Base-by-base conservation (phyloP, 1,139 yeast genomes). In the Candida dubliniensis region DNA sequence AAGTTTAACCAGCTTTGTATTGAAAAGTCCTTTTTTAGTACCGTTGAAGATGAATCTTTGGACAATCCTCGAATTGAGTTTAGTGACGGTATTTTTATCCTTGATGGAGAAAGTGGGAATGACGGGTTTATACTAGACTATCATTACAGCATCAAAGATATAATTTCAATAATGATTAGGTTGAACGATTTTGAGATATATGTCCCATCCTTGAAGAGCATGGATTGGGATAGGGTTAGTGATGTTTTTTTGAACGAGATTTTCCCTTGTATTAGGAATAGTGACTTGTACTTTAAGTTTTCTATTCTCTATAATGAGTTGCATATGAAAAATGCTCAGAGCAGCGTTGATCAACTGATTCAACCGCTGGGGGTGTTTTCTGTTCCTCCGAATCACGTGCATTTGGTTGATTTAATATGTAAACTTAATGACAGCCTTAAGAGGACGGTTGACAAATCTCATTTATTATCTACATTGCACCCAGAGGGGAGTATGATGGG, bases 1-100 rank as follows among this genome's bases (percentile, higher is more conserved):
- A 38, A 41, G 23, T 48, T 50, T 31, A 47, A 45, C 38, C 40
- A 42, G 31, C 13, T 43, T 32, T 45, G 47, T 34, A 35, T 46
- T 11, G 24, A 24, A 34, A 33, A 24, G 8, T 36, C 36, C 10
- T 31, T 34, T 25, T 38, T 39, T 7, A 24, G 11, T 7, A 34
- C 26, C 10, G 10, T 14, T 1, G 13, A 5, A n/a, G 10, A 18
- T 3, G 8, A 8, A 5, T 31, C 34, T 4, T 27, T 13, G 7
- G 11, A 31, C 3, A 34, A 38, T 30, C 29, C 13, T 11, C 36
- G 40, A 24, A 41, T 44, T n/a, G 23, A 24, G 6, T 26, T 14
- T 23, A 15, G 34, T 4, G 29, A 34, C 8, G 18, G 24, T 10
- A 41, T 14, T 12, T 35, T 36, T 23, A 23, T 38, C 11, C 15